phyloP scores from a whole-genome alignment of 768 basidiomycete genomes.

The Rhodotorula toruloides region DNA sequence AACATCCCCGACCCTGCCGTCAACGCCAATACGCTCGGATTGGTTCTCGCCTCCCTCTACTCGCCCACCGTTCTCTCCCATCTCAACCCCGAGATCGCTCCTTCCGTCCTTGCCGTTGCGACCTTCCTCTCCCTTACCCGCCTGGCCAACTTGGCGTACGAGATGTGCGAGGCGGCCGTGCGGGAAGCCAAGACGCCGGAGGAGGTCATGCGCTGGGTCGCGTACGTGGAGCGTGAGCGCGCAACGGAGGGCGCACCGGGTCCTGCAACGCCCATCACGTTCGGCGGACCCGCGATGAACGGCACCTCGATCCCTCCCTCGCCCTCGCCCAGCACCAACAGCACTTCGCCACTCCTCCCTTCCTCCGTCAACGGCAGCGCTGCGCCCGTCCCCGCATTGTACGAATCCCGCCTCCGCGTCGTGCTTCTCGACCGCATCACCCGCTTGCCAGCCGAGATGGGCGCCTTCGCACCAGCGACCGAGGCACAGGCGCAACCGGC shows the following conservation, averaged over 20 bases:
- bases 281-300: no score
- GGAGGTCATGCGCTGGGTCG: slow-evolving; percentile 8
- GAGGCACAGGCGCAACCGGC: not conserved
- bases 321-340: not conserved
- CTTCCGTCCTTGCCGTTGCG: slow-evolving; percentile 13
- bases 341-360: not conserved
- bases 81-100: not conserved
- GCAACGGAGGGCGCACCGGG: not conserved
- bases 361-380: not conserved
- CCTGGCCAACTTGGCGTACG: slow-evolving; percentile 4
- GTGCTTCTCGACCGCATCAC: slow-evolving; percentile 2
- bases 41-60: slow-evolving; percentile 30
- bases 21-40: slow-evolving; percentile 2
- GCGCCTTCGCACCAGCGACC: slow-evolving; percentile 7
- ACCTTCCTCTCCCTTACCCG: slow-evolving; percentile 16
- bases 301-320: not conserved
- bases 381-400: not conserved
- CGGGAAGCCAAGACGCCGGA: not conserved
- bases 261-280: not conserved
- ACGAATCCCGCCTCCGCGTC: not conserved
- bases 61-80: slow-evolving; percentile 18
- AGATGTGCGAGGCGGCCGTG: not conserved
- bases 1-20: slow-evolving; percentile 10
- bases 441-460: not conserved
- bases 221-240: slow-evolving; percentile 6